A percentile compares a stretch with the other conserved stretches of the same genome.
Conservation (phyloP, 352 stramenopile genomes). For the Phytophthora palmivora region DNA sequence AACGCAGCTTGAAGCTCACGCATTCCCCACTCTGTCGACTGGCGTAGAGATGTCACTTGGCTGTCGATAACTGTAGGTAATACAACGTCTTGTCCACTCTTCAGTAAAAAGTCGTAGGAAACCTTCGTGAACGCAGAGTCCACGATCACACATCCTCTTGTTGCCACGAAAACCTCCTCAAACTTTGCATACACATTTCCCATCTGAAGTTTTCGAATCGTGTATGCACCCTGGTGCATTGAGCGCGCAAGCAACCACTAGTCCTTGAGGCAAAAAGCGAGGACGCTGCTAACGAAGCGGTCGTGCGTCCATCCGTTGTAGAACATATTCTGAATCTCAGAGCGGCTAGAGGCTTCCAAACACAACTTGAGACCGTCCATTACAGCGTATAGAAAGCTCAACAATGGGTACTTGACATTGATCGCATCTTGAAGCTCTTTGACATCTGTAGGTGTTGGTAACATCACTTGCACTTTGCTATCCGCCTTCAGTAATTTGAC, state of each 20-base stretch:
- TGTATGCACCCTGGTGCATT: conserved; percentile 43
- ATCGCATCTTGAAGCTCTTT: conserved; percentile 3
- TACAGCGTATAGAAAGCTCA: conserved; percentile 7
- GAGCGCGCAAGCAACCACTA: conserved; percentile 30
- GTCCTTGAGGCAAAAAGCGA: conserved; percentile 44
- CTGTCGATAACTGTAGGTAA: conserved; percentile 3
- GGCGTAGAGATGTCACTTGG: conserved; percentile 3
- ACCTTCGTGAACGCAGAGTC: conserved; percentile 17
- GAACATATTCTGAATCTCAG: conserved; percentile 34
- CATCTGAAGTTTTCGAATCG: conserved; percentile 26
- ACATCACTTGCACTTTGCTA: no score
- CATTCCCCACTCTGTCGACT: conserved; percentile 13
- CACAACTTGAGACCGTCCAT: conserved; percentile 45
- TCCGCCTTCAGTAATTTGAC: no score
- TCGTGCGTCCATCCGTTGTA: conserved; percentile 51
- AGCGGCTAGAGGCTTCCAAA: conserved; percentile 18
- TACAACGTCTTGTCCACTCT: neutral
- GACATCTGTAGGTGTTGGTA: no score
- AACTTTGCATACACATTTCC: conserved; percentile 9
- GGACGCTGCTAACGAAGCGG: conserved; percentile 39
- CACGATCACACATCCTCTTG: neutral
- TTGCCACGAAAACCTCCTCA: neutral
- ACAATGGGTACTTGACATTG: neutral
- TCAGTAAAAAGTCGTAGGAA: conserved; percentile 8
- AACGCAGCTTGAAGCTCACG: neutral